These are phyloP conservation scores for Syzygium syzygioides DNA, from an alignment of 441 rosid genomes.

Conservation along the genomic window DNA sequence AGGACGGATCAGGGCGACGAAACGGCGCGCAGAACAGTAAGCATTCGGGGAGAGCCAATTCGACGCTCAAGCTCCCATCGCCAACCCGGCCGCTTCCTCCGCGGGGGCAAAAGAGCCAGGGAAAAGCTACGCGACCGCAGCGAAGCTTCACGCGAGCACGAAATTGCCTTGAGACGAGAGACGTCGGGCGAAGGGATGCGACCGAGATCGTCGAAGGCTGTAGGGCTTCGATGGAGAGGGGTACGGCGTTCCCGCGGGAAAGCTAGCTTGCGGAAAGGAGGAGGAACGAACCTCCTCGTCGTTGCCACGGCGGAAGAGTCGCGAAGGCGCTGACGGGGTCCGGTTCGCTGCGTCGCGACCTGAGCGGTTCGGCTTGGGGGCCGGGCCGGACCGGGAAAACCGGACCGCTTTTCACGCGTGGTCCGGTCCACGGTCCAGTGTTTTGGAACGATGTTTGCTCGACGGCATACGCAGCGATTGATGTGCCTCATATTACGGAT, in stretches of 20 bases:
- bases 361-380: background rate
- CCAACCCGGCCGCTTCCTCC: background rate
- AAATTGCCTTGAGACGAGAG: background rate
- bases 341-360: background rate
- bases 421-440: background rate
- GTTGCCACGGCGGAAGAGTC: background rate
- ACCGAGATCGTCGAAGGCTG: background rate
- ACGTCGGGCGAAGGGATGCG: background rate
- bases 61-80: background rate
- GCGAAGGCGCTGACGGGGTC: background rate
- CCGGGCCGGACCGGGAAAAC: background rate
- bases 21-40: background rate
- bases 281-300: too few species aligned
- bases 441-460: rapidly evolving
- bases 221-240: background rate
- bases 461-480: background rate
- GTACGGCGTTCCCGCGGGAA: background rate
- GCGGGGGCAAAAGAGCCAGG: background rate
- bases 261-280: background rate
- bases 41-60: background rate
- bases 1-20: background rate
- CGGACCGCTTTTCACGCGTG: background rate
- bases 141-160: background rate
- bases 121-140: background rate
- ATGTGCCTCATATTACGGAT: too few species aligned